Conservation (phyloP, 257 asterid species). For the Solanum ossicruentum region DNA sequence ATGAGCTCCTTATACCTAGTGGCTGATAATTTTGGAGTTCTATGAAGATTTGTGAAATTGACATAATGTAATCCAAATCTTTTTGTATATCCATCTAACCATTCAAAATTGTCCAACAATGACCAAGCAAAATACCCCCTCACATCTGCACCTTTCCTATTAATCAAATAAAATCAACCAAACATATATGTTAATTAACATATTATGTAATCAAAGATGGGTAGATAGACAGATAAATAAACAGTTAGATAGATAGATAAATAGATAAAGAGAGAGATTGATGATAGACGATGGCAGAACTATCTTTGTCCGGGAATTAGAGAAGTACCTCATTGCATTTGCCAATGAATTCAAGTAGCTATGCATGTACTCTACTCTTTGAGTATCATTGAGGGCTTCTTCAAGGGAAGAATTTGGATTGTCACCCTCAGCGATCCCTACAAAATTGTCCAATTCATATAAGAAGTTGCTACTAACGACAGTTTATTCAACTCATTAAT, state of each 20-base stretch:
- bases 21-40: constrained; percentile 34
- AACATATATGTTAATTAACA: background rate
- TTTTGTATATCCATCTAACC: constrained; percentile 44
- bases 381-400: constrained; percentile 11
- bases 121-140: constrained; percentile 72
- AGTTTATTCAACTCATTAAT: background rate
- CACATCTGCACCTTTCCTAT: constrained; percentile 64
- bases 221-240: too few species aligned
- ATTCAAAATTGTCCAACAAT: constrained; percentile 69
- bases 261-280: too few species aligned
- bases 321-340: constrained; percentile 13
- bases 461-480: background rate
- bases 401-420: constrained; percentile 7
- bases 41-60: constrained; percentile 16
- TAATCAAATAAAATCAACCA: background rate
- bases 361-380: constrained; percentile 41
- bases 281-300: background rate
- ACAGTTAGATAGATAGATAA: too few species aligned
- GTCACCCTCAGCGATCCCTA: constrained; percentile 28
- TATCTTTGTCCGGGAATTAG: background rate
- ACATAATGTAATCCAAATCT: constrained; percentile 49
- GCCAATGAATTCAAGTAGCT: constrained; percentile 27
- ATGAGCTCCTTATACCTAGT: constrained; percentile 31
- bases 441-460: background rate
- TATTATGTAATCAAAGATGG: background rate